phyloP scores from a whole-genome alignment of 371 early-diverging fungal genomes.

The Mucor racemosus region DNA sequence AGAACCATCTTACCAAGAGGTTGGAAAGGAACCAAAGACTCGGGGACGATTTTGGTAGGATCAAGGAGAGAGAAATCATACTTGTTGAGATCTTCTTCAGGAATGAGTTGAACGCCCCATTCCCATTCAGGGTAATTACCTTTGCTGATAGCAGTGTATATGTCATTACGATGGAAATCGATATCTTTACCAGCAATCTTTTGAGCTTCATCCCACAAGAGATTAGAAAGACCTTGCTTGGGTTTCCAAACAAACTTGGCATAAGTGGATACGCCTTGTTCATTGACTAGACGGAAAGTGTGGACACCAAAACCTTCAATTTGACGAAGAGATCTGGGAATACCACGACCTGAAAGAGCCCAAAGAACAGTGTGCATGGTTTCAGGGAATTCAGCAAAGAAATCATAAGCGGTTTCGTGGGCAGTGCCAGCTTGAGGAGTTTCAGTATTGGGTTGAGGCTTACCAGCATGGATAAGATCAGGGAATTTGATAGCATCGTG shows the following conservation, averaged over 20 bases:
- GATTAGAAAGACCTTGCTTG: slow-evolving; percentile 45
- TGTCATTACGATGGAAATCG: slow-evolving; percentile 58
- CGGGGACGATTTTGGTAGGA: slow-evolving; percentile 61
- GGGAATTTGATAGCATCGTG: slow-evolving; percentile 58
- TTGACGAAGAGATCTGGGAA: slow-evolving; percentile 49
- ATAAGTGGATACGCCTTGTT: slow-evolving; percentile 39
- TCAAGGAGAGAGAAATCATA: slow-evolving; percentile 59
- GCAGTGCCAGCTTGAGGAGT: slow-evolving; percentile 56
- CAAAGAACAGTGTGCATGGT: slow-evolving; percentile 52
- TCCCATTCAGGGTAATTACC: slow-evolving; percentile 61
- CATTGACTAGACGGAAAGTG: slow-evolving; percentile 57
- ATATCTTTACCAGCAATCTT: slow-evolving; percentile 58
- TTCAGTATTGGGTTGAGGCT: slow-evolving; percentile 54
- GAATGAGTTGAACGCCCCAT: slow-evolving; percentile 54
- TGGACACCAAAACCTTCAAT: slow-evolving; percentile 54
- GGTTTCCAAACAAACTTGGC: slow-evolving; percentile 65
- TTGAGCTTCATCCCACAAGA: slow-evolving; percentile 58
- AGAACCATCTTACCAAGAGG: slow-evolving; percentile 55
- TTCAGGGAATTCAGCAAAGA: slow-evolving; percentile 53
- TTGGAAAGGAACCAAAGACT: slow-evolving; percentile 50
- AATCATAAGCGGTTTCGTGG: slow-evolving; percentile 58
- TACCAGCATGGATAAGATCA: slow-evolving; percentile 56
- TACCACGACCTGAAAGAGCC: slow-evolving; percentile 53
- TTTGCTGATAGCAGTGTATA: slow-evolving; percentile 48
- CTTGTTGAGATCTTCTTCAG: slow-evolving; percentile 43